These are phyloP conservation scores for Podaxis sp. DNA, from an alignment of 768 basidiomycete genomes.

Conservation along the genomic window DNA sequence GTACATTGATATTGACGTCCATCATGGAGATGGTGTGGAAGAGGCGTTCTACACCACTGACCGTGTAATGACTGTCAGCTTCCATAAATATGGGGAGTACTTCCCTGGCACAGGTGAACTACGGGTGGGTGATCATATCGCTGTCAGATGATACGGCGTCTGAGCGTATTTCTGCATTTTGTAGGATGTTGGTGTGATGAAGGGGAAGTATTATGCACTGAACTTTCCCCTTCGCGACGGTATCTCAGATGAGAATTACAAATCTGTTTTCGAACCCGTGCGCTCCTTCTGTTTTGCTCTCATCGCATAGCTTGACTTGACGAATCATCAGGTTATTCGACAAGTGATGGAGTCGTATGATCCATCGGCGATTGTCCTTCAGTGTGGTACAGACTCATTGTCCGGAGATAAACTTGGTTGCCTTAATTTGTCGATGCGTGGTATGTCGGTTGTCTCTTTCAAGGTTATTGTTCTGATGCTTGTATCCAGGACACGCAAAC, in stretches of 20 bases:
- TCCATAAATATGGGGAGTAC: slow-evolving; percentile 99
- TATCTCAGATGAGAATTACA: slow-evolving; percentile 92
- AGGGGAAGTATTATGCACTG: slow-evolving; percentile 90
- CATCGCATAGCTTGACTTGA: background rate
- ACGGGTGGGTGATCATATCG: slow-evolving; percentile 46
- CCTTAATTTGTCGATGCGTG: slow-evolving; percentile 95
- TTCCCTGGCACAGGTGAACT: slow-evolving; percentile 99
- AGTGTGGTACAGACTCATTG: slow-evolving; percentile 96
- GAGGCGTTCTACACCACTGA: slow-evolving; percentile 99
- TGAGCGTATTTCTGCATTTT: slow-evolving; percentile 9
- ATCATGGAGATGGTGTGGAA: slow-evolving; percentile 98
- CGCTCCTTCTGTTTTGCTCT: slow-evolving; percentile 21
- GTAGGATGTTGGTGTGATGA: slow-evolving; percentile 89
- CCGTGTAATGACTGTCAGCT: slow-evolving; percentile 96
- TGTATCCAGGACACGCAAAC: slow-evolving; percentile 78
- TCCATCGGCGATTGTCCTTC: slow-evolving; percentile 92
- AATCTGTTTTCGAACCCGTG: slow-evolving; percentile 93
- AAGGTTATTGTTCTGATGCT: background rate
- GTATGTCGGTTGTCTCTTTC: slow-evolving; percentile 28
- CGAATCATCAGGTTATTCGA: slow-evolving; percentile 65
- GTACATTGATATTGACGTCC: slow-evolving; percentile 98
- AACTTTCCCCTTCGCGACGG: slow-evolving; percentile 97
- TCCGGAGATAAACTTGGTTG: slow-evolving; percentile 96
- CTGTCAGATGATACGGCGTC: background rate
- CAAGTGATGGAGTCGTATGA: slow-evolving; percentile 94